phyloP scores from a whole-genome alignment of 140 eudicot genomes.

The Anethum foeniculum region DNA sequence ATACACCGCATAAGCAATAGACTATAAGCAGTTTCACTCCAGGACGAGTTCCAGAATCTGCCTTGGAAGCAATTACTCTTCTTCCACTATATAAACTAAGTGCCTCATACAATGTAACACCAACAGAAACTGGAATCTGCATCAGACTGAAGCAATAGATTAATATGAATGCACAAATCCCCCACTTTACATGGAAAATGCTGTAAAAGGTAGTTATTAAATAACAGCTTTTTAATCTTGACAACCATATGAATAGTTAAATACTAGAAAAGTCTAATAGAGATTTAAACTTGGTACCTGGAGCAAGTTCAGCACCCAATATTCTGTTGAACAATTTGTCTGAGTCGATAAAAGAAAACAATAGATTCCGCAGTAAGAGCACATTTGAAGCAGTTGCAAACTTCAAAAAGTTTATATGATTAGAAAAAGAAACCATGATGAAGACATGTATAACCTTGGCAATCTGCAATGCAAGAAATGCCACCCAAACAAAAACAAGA shows the following conservation, averaged over 20 bases:
- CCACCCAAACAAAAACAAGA: conserved; percentile 73
- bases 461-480: conserved; percentile 67
- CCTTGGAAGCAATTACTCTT: conserved; percentile 62
- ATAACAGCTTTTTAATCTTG: background rate
- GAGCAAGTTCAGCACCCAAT: conserved; percentile 77
- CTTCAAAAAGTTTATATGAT: background rate
- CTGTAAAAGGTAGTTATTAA: background rate
- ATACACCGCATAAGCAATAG: conserved; percentile 53
- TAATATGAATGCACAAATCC: background rate
- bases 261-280: background rate
- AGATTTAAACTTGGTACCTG: conserved; percentile 41
- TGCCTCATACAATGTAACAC: conserved; percentile 71
- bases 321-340: conserved; percentile 63
- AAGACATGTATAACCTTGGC: conserved; percentile 40
- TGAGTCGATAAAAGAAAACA: conserved; percentile 24
- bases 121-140: conserved; percentile 80
- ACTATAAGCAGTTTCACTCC: conserved; percentile 44
- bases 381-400: conserved; percentile 2
- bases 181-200: background rate
- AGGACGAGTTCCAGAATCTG: conserved; percentile 42
- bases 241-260: background rate
- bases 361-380: conserved; percentile 13
- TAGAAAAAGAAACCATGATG: background rate
- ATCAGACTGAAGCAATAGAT: conserved; percentile 11
- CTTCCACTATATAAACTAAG: conserved; percentile 59